Evolutionary conservation across 169 alveolate species (phyloP), one percentile per base, ranked within the genome.

Genomic region (Eimeria maxima): DNA sequence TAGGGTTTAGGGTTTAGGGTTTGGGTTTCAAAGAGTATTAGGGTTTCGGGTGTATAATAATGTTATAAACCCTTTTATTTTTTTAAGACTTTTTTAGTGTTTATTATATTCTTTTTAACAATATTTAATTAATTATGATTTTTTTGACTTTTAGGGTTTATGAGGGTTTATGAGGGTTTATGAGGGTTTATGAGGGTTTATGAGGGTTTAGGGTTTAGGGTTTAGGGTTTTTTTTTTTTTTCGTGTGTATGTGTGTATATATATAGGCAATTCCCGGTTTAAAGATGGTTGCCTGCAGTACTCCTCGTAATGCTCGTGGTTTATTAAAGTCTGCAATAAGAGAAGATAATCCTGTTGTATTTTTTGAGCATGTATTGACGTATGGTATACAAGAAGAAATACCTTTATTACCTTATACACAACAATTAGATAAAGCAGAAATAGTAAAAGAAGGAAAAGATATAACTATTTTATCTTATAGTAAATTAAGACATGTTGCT

Each of bases 351-450:
- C 99, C 99, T 65, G 99, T 98, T 29, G 98, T 98, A 18, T 98
- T 98, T 96, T 95, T 98, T 55, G 99, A 98, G 94, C 99, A 98
- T 86, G 99, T 98, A 94, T 95, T 98, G 84, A 97, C 98, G 97
- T 98, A 98, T 95, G 98, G 98, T 76, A 93, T 96, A 53, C 94
- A 96, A 60, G 98, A 98, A 71, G 98, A 97, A n/a, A 97, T 98
- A 93, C 97, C 98, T 74, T 98, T 98, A 42, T 95, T 97, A 84
- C 98, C 98, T 10, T 98, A 97, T 95, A 96, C 98, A 10, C 93
- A 98, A 44, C 99, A 99, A 33, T 96, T 98, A 29, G 99, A 98
- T 55, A 97, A 98, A 89, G 99, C 99, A 27, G 98, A 98, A 92
- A 91, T 98, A 50, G 98, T 97, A 90, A 93, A 97, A 73, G 97